Base-by-base conservation (phyloP, 768 basidiomycete species). In the Russula abietina region DNA sequence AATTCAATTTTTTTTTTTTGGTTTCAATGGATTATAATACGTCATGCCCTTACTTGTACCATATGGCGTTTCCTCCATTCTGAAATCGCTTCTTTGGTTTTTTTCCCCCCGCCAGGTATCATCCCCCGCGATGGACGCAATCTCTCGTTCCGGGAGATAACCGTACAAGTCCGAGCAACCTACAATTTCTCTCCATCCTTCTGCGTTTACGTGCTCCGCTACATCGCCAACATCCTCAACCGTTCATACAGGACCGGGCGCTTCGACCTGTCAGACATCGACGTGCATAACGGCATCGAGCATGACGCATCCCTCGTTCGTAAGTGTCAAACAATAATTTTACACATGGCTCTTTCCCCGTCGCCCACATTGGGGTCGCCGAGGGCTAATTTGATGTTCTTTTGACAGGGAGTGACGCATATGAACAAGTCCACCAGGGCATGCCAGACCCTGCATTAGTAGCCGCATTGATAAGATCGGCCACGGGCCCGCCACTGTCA, bases 171-270 rank as follows among this genome's bases (percentile, higher is more conserved):
- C 65, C 78, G 80, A 0, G 46, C 76, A 33, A 83, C 86, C 0
- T 91, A 80, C 77, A 91, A 91, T 73, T 89, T 90, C 65, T 75
- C 82, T 1, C 75, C 86, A 0, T 78, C 83, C 2, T 89, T 92
- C 74, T 84, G 83, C 67, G 79, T 75, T 67, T 89, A 83, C 69
- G 85, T 87, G 0, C 83, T 87, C 7, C 81, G 81, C 59, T 82
- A 74, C 69, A 79, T 81, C 0, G 87, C 90, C 3, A 70, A 75
- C 8, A 75, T 85, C 74, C 72, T 92, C 59, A 75, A 78, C 8
- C 83, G 80, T 64, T 76, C 73, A 24, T 91, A 88, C 66, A 65
- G 68, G 59, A 78, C 62, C 7, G 89, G 84, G 59, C 82, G 75
- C 8, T 81, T 89, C 65, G 82, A 91, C 68, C 75, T 92, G 14